Percentiles rank a stretch among this genome's conserved stretches.
phyloP scores from a whole-genome alignment of 768 basidiomycete genomes.

The Xerocomus spinulosus region DNA sequence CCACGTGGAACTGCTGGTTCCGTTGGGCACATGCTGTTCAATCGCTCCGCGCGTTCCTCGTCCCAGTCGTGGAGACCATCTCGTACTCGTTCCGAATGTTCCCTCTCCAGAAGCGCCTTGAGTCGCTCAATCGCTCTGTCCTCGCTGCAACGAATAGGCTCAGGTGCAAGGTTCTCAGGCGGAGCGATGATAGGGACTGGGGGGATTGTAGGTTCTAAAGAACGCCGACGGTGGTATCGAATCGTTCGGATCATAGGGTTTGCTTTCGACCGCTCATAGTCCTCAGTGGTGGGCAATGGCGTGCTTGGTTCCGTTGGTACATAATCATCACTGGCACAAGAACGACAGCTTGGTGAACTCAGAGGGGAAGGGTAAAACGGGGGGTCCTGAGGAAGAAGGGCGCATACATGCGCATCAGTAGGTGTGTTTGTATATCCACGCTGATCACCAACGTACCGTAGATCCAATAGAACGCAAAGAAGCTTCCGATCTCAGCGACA shows the following conservation, averaged over 20 bases:
- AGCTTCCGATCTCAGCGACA: slow-evolving; percentile 33
- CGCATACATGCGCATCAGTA: slow-evolving; percentile 8
- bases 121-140: slow-evolving; percentile 44
- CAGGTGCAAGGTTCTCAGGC: slow-evolving; percentile 34
- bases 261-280: slow-evolving; percentile 18
- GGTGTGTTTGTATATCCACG: not conserved
- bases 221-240: slow-evolving; percentile 1
- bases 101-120: slow-evolving; percentile 37
- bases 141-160: slow-evolving; percentile 27
- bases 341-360: not conserved
- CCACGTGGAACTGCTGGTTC: slow-evolving; percentile 1
- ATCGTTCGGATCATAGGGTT: slow-evolving; percentile 25
- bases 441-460: slow-evolving; percentile 5
- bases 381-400: slow-evolving; percentile 6
- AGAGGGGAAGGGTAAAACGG: slow-evolving; percentile 4
- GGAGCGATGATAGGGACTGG: slow-evolving; percentile 54
- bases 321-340: not conserved
- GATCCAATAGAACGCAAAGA: slow-evolving; percentile 10
- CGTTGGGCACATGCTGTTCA: not conserved
- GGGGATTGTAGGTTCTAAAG: slow-evolving; percentile 7
- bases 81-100: slow-evolving; percentile 32
- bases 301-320: slow-evolving; percentile 24
- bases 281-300: slow-evolving; percentile 22
- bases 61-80: slow-evolving; percentile 30
- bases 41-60: slow-evolving; percentile 7